phyloP scores from a whole-genome alignment of 2,329 filamentous ascomycete genomes.

The Lachnellula suecica region DNA sequence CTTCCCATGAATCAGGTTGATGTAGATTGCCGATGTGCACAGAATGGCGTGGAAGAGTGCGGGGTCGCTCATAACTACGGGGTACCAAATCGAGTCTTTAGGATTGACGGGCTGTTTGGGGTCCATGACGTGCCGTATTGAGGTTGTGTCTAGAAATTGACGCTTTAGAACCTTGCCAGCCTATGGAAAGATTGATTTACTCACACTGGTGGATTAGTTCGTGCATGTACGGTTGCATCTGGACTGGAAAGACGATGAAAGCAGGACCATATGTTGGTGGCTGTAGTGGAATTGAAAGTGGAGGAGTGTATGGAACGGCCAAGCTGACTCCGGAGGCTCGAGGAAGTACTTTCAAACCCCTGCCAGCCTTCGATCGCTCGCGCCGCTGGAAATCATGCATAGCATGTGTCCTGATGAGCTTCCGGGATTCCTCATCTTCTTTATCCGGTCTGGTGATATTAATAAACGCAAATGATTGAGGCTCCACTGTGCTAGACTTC shows the following conservation, averaged over 20 bases:
- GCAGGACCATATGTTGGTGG: background rate
- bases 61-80: background rate
- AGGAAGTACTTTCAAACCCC: too few relatives aligned
- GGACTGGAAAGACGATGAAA: background rate
- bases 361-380: background rate
- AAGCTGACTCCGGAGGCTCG: background rate
- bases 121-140: background rate
- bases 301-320: background rate
- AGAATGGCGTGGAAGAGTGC: background rate
- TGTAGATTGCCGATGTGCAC: background rate
- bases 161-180: background rate
- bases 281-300: background rate
- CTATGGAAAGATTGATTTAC: background rate
- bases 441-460: background rate
- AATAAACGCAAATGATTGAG: background rate
- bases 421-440: background rate
- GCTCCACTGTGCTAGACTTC: background rate
- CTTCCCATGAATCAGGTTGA: background rate
- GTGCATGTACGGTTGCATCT: background rate
- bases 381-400: background rate
- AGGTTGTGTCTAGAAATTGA: background rate
- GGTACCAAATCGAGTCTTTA: background rate
- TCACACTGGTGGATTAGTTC: background rate
- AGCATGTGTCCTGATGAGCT: background rate
- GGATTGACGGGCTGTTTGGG: background rate